Percentiles rank a stretch among this genome's conserved stretches.
phyloP scores from a whole-genome alignment of 306 rosid genomes.

The Acacia acuminata region DNA sequence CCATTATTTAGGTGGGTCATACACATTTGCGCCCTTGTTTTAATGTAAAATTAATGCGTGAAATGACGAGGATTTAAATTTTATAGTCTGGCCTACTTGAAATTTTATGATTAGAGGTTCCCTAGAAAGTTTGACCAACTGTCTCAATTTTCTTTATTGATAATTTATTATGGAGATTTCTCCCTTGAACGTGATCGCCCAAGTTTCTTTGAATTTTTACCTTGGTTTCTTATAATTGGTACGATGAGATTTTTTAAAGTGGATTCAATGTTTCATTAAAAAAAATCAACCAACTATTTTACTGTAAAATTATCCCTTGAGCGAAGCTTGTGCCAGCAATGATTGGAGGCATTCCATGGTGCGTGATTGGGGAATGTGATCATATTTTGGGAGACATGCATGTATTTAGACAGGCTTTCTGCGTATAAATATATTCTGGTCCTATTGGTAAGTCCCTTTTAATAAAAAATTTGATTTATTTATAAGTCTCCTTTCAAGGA shows the following conservation, averaged over 20 bases:
- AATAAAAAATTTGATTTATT: too few relatives aligned
- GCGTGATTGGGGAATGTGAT: not conserved
- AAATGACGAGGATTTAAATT: not conserved
- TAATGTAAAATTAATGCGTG: not conserved
- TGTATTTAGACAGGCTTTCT: not conserved
- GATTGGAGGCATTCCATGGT: not conserved
- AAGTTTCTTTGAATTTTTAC: not conserved
- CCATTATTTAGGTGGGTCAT: not conserved
- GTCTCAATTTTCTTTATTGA: not conserved
- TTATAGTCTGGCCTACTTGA: not conserved
- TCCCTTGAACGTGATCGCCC: not conserved
- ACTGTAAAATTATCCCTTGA: not conserved
- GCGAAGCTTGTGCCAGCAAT: not conserved
- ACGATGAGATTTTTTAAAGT: not conserved
- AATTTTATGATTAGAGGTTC: not conserved
- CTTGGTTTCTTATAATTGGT: not conserved
- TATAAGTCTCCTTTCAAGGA: too few relatives aligned
- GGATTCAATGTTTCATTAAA: not conserved
- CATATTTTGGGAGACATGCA: not conserved
- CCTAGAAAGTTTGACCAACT: not conserved
- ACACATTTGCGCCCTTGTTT: not conserved
- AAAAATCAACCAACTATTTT: not conserved
- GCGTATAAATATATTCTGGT: too few relatives aligned
- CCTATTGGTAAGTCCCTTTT: too few relatives aligned
- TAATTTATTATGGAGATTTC: not conserved